These are phyloP conservation scores for Trichoderma koningiopsis DNA, from an alignment of 2,329 filamentous ascomycete species.

Conservation along the genomic window DNA sequence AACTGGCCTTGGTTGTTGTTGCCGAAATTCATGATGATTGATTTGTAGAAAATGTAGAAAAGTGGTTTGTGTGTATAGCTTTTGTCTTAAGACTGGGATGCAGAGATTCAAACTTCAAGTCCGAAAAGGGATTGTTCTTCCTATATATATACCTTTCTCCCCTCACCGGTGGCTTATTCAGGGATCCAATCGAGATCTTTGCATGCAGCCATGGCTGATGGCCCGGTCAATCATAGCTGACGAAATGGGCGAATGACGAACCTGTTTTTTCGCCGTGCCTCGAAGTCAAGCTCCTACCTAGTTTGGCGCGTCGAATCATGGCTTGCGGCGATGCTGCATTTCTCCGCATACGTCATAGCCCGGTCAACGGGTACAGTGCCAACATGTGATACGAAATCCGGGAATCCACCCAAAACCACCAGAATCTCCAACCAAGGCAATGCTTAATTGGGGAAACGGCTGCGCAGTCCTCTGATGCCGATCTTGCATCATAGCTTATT, in stretches of 20 bases:
- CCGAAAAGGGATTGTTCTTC: background rate
- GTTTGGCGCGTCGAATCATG: background rate
- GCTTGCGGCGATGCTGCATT: background rate
- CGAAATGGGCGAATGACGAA: constrained; percentile 4
- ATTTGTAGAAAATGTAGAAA: background rate
- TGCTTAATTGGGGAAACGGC: constrained; percentile 8
- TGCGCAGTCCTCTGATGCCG: constrained; percentile 10
- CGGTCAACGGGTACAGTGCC: background rate
- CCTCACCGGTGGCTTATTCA: constrained; percentile 3
- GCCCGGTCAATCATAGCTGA: background rate
- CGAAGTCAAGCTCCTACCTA: background rate
- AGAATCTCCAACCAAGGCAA: background rate
- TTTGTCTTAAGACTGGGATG: background rate
- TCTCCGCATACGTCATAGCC: constrained; percentile 11
- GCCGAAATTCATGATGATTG: constrained; percentile 42
- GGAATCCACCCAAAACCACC: background rate
- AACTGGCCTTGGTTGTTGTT: constrained; percentile 30
- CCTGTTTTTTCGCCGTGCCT: background rate
- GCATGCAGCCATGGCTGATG: constrained; percentile 2
- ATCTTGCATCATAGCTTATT: constrained; percentile 24
- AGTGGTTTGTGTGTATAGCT: background rate
- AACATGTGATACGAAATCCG: background rate
- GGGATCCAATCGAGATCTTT: background rate
- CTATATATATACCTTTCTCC: background rate
- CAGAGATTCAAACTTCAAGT: background rate